Evolutionary conservation across 805 yeast genomes (phyloP), one percentile per base, ranked within the genome.

Genomic region (Maudiozyma turicensis): DNA sequence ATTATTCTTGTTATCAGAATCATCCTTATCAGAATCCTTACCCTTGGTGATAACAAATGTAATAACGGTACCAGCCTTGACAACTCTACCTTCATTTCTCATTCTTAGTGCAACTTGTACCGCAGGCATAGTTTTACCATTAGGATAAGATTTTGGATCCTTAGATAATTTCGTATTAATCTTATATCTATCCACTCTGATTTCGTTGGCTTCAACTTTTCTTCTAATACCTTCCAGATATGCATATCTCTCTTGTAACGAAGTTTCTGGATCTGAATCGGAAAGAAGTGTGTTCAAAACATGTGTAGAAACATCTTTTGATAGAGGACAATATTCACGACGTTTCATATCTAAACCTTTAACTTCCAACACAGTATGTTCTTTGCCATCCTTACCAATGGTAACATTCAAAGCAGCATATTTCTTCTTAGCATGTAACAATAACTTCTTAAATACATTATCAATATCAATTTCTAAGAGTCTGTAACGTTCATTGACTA

Each of bases 321-420:
- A 87, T 45, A 93, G 69, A 45, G 89, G 95, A 70, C 97, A 88
- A 65, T 78, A 93, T 67, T 93, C 99, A 73, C 99, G 87, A 67
- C 99, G 89, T 61, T 79, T 82, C 95, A 93, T 83, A 72, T 93
- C 99, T 45, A 93, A 76, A 60, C 99, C 99, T 65, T 93, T 93
- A 42, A 91, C 96, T 66, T 93, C 97, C 53, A 91, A 72, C 15
- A 70, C 64, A 6, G 81, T 70, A 46, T 69, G 72, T 50, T 83
- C 79, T 9, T 78, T 76, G 9, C 88, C 84, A 38, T 71, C 70
- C 57, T 74, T 74, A 47, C 65, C 70, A 51, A 72, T 58, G 0
- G 76, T 65, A 32, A 78, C 78, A 58, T 81, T 84, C 71, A 90
- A 72, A 1, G 98, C 98, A 8, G 99, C 99, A 64, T 93, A 93